A percentile compares a stretch with the other conserved stretches of the same genome.
These are phyloP conservation scores for Pilatotrama ljubarskyi DNA, from an alignment of 768 basidiomycete species.

Conservation along the genomic window DNA sequence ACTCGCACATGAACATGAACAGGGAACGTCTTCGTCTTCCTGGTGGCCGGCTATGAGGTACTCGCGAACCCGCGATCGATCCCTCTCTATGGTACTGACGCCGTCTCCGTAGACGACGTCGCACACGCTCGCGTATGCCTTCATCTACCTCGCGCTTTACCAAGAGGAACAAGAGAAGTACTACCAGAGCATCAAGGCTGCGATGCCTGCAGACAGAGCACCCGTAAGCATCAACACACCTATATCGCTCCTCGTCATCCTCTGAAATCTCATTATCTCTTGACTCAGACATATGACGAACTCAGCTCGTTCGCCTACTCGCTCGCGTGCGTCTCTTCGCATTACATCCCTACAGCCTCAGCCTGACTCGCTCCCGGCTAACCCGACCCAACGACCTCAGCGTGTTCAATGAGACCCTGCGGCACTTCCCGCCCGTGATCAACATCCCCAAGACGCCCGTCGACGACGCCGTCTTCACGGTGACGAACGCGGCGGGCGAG, in stretches of 20 bases:
- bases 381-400: slow-evolving; percentile 10
- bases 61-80: not conserved
- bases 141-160: slow-evolving; percentile 42
- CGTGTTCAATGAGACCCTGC: slow-evolving; percentile 37
- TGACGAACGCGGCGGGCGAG: slow-evolving; percentile 29
- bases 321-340: slow-evolving; percentile 27
- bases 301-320: slow-evolving; percentile 24
- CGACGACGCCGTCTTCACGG: slow-evolving; percentile 31
- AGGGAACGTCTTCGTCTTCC: slow-evolving; percentile 43
- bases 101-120: slow-evolving; percentile 32
- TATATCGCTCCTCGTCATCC: slow-evolving; percentile 1
- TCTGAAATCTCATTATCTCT: not conserved
- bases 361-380: not conserved
- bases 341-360: not conserved
- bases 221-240: no score
- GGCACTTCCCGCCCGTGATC: slow-evolving; percentile 34
- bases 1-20: not conserved
- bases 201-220: slow-evolving; percentile 27
- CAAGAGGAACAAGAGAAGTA: slow-evolving; percentile 42
- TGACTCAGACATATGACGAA: slow-evolving; percentile 32
- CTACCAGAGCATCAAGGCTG: slow-evolving; percentile 32
- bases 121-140: slow-evolving; percentile 35
- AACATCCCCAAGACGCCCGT: slow-evolving; percentile 31
- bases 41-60: slow-evolving; percentile 46
- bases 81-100: not conserved